Conservation (phyloP, 2,329 filamentous ascomycete genomes). For the Trichophyton equinum region DNA sequence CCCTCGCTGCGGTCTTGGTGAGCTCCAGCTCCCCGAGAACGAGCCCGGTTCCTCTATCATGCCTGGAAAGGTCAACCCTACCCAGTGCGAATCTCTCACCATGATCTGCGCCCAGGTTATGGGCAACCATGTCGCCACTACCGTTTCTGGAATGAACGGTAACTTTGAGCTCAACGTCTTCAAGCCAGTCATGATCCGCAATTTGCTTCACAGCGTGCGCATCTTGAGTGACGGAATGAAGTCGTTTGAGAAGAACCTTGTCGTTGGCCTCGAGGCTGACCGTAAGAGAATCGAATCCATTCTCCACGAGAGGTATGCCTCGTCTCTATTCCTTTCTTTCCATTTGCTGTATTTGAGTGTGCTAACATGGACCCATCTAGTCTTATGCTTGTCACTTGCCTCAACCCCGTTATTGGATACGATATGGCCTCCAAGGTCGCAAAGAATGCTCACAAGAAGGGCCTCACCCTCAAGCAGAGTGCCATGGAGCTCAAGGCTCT, state of each 20-base stretch:
- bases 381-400: conserved; percentile 94
- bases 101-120: conserved; percentile 98
- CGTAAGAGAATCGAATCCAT: conserved; percentile 82
- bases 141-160: conserved; percentile 89
- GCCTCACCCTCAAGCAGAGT: conserved; percentile 80
- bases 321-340: conserved; percentile 20
- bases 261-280: conserved; percentile 78
- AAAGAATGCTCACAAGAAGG: conserved; percentile 99
- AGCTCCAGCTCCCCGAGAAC: conserved; percentile 90
- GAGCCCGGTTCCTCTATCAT: conserved; percentile 97
- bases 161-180: conserved; percentile 99
- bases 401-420: conserved; percentile 95
- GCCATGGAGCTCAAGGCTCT: conserved; percentile 87
- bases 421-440: conserved; percentile 95
- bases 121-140: conserved; percentile 88
- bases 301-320: conserved; percentile 81
- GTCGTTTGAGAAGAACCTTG: conserved; percentile 88
- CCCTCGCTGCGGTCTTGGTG: conserved; percentile 87
- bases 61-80: conserved; percentile 99
- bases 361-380: conserved; percentile 34
- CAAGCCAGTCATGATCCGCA: conserved; percentile 92
- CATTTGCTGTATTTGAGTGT: neutral
- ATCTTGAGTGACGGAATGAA: conserved; percentile 85
- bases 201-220: conserved; percentile 82
- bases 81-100: conserved; percentile 92